Evolutionary conservation across 2,329 filamentous ascomycete species (phyloP).

Genomic region (Penicillium vulpinum): DNA sequence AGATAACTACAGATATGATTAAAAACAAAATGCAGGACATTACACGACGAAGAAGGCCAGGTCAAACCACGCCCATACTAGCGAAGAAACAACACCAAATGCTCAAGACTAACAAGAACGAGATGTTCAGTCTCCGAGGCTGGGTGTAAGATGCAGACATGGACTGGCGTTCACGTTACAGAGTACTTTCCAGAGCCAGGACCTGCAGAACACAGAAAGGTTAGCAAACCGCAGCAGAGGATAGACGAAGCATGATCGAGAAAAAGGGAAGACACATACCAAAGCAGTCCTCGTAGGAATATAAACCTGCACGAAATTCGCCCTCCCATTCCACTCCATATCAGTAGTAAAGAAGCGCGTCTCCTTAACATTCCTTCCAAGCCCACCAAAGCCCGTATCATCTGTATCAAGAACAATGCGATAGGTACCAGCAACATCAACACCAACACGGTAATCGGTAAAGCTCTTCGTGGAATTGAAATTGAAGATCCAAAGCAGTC

Average conservation of each 20-base stretch:
- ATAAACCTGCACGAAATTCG: constrained; percentile 92
- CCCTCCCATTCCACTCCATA: constrained; percentile 83
- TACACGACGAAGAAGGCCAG: background rate
- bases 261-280: constrained; percentile 52
- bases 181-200: constrained; percentile 53
- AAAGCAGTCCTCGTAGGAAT: constrained; percentile 80
- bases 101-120: background rate
- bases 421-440: constrained; percentile 84
- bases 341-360: constrained; percentile 91
- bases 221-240: background rate
- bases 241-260: background rate
- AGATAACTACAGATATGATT: background rate
- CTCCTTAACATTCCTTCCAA: constrained; percentile 72
- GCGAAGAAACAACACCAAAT: background rate
- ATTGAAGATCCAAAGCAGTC: constrained; percentile 92
- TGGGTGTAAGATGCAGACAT: background rate
- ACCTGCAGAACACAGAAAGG: constrained; percentile 45
- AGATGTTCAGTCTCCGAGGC: background rate
- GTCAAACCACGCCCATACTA: background rate
- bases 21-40: background rate
- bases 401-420: constrained; percentile 83
- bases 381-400: constrained; percentile 72
- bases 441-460: constrained; percentile 86
- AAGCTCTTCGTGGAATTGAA: constrained; percentile 85
- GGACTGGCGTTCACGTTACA: constrained; percentile 23